Base-by-base conservation (phyloP, 2,329 filamentous ascomycete genomes). In the Fusarium concolor region DNA sequence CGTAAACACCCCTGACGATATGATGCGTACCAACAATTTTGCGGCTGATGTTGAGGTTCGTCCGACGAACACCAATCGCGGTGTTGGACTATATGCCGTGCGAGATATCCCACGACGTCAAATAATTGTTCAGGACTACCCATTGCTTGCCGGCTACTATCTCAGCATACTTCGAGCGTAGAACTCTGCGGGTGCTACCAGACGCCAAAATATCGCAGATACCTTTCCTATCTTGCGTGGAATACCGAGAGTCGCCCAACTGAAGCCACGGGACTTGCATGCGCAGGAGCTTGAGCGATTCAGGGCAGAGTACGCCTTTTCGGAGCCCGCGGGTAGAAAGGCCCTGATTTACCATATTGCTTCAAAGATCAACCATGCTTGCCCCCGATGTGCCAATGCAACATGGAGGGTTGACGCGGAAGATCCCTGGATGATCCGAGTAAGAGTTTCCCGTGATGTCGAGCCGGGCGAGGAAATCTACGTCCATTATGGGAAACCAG, bases 321-420 rank as follows among this genome's bases (percentile, higher is more conserved):
- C n/a, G 39, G 67, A 74, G 12, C 38, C 52, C 2, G 10, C 14
- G 11, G 26, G 46, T 2, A 57, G 14, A 11, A 38, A n/a, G 8
- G 67, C 58, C 8, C 57, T 70, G 35, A 26, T 77, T 17, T 76
- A 66, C 44, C 9, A 14, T 5, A 44, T 71, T 10, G 69, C 62
- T 11, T 72, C 67, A 6, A 52, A 68, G 14, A 75, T 80, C 62
- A 80, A 79, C 52, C 76, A 79, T 58, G 76, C 76, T 12, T 81
- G 79, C 44, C 18, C 1, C 1, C 11, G 22, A 5, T 77, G 76
- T 45, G 76, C 74, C 45, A 75, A 78, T 33, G 74, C 73, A 7
- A 31, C 55, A 12, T 71, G 55, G 60, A 37, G 53, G 3, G 3
- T 58, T 14, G 50, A 71, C 10, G 31, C 54, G 11, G 24, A 11